Evolutionary conservation across 495 filamentous ascomycete species (phyloP).

Genomic region (Penicillium simplicissimum): DNA sequence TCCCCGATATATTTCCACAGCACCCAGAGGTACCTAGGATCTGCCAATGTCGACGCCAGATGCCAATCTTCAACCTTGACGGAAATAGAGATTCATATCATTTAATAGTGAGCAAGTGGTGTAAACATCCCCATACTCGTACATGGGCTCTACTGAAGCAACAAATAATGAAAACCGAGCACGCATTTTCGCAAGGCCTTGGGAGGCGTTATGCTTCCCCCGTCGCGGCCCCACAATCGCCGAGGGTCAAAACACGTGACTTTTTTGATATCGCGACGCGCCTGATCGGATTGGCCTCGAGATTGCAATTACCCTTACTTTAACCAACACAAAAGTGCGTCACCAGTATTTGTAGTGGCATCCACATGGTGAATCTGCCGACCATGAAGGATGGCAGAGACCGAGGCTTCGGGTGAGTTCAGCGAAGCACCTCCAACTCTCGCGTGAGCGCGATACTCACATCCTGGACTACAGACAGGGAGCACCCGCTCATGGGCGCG

Average conservation of each 20-base stretch:
- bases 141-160: too few species aligned
- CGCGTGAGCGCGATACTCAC: conserved; percentile 9
- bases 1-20: too few species aligned
- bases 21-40: too few species aligned
- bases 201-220: neutral
- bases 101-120: too few species aligned
- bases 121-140: too few species aligned
- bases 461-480: conserved; percentile 40
- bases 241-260: conserved; percentile 21
- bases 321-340: neutral
- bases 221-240: neutral
- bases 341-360: neutral
- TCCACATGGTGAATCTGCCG: conserved; percentile 8
- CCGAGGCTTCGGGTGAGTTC: conserved; percentile 37
- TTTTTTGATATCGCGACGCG: conserved; percentile 18
- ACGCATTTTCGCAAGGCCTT: neutral
- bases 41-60: too few species aligned
- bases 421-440: neutral
- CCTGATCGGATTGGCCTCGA: conserved; percentile 12
- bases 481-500: conserved; percentile 72
- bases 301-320: neutral
- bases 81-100: too few species aligned
- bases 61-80: too few species aligned
- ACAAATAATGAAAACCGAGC: too few species aligned
- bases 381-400: conserved; percentile 51